A percentile compares a stretch with the other conserved stretches of the same genome.
These are phyloP conservation scores for Lodderomyces metapsilosis DNA, from an alignment of 1,139 yeast genomes.

Conservation along the genomic window DNA sequence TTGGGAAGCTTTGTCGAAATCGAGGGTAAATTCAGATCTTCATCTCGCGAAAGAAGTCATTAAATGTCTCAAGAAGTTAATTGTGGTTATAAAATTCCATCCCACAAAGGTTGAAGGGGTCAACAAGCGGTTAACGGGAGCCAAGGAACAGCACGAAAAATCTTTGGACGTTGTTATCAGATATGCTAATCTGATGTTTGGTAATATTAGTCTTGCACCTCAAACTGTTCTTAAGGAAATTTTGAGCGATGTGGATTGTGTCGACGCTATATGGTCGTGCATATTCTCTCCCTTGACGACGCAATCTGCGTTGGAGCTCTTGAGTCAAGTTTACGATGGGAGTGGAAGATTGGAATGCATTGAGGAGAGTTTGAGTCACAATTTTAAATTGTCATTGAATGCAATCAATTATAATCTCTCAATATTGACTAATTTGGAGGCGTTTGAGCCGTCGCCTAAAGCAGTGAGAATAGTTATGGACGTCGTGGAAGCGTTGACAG, in stretches of 20 bases:
- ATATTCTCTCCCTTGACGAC: slow-evolving; percentile 59
- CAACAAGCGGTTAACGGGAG: slow-evolving; percentile 22
- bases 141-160: slow-evolving; percentile 32
- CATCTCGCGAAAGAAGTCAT: slow-evolving; percentile 40
- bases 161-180: slow-evolving; percentile 26
- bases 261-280: slow-evolving; percentile 68
- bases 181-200: slow-evolving; percentile 27
- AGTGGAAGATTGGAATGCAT: slow-evolving; percentile 71
- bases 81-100: slow-evolving; percentile 37
- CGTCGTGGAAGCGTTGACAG: slow-evolving; percentile 59
- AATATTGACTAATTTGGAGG: slow-evolving; percentile 45
- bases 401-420: slow-evolving; percentile 50
- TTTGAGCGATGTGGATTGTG: slow-evolving; percentile 21
- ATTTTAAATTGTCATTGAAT: slow-evolving; percentile 42
- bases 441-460: slow-evolving; percentile 74
- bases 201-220: slow-evolving; percentile 40
- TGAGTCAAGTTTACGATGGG: slow-evolving; percentile 72
- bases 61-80: slow-evolving; percentile 41
- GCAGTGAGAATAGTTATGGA: slow-evolving; percentile 77
- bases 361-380: slow-evolving; percentile 46
- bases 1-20: slow-evolving; percentile 42
- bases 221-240: slow-evolving; percentile 39
- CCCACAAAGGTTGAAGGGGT: slow-evolving; percentile 24
- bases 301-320: slow-evolving; percentile 68
- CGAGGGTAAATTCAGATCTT: slow-evolving; percentile 31